phyloP scores from a whole-genome alignment of 2,329 filamentous ascomycete species.

The Fusarium secorum region DNA sequence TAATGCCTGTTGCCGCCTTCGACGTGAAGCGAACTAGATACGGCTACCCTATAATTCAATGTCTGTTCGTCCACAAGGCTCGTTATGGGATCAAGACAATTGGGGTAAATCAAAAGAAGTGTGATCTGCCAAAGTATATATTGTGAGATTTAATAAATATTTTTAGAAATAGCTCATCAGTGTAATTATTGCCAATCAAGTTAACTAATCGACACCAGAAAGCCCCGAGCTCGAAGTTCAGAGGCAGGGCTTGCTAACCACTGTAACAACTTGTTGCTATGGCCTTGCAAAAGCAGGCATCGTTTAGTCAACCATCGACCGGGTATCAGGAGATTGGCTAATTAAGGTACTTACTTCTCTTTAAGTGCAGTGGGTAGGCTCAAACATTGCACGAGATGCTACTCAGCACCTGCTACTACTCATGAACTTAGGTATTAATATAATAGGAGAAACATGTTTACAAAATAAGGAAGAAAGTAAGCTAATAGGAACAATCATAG shows the following conservation, averaged over 20 bases:
- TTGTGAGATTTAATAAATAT: not conserved
- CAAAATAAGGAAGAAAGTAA: not conserved
- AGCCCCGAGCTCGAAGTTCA: not conserved
- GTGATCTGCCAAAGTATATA: not conserved
- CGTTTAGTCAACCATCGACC: not conserved
- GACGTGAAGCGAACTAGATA: not conserved
- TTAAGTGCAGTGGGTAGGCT: not conserved
- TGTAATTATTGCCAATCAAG: not conserved
- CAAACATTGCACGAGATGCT: not conserved
- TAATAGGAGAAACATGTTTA: not conserved
- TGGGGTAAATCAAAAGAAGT: not conserved
- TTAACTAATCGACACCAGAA: not conserved
- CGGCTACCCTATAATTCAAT: not conserved
- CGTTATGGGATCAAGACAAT: not conserved
- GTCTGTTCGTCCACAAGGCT: not conserved
- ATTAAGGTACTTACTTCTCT: not conserved
- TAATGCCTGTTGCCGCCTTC: not conserved
- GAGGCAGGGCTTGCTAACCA: not conserved
- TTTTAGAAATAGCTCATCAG: not conserved
- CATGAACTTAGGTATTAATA: not conserved
- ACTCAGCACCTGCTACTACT: not conserved
- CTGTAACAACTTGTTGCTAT: not conserved
- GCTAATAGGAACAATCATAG: not conserved
- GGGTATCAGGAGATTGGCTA: not conserved
- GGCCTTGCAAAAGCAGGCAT: not conserved